These are phyloP conservation scores for Aureobasidium mangrovei DNA, from an alignment of 2,329 filamentous ascomycete species.

Conservation along the genomic window DNA sequence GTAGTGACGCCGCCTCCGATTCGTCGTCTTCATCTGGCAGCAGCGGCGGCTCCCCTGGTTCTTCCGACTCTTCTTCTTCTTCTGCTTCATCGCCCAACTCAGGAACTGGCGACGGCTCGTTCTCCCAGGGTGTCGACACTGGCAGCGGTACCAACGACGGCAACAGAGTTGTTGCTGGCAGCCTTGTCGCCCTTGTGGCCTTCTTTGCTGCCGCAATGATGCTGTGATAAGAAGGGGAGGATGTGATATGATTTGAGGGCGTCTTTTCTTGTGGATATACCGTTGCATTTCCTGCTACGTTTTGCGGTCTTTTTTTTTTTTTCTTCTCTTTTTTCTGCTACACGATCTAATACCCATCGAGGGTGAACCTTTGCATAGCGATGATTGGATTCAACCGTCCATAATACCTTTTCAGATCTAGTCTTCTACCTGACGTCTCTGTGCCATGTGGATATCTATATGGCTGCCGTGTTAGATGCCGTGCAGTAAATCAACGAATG, in stretches of 20 bases:
- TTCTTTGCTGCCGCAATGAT: constrained; percentile 31
- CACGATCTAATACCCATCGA: neutral
- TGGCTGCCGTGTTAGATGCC: too few relatives aligned
- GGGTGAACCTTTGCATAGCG: neutral
- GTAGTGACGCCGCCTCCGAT: constrained; percentile 17
- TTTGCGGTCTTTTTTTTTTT: neutral
- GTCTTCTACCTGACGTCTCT: neutral
- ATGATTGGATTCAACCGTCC: neutral
- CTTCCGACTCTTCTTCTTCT: constrained; percentile 18
- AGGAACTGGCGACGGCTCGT: constrained; percentile 17
- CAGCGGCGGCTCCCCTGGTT: constrained; percentile 17
- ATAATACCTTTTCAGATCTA: neutral
- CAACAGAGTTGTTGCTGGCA: constrained; percentile 27
- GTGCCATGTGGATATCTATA: neutral
- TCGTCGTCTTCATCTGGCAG: constrained; percentile 12
- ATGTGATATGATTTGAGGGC: neutral
- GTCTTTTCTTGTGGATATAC: constrained; percentile 12
- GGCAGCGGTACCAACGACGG: constrained; percentile 21
- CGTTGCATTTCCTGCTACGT: neutral
- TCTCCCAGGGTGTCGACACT: constrained; percentile 24
- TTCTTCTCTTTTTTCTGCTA: neutral
- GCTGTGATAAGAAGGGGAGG: constrained; percentile 18
- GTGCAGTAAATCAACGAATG: too few relatives aligned
- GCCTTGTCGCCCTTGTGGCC: constrained; percentile 29
- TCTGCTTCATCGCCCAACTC: constrained; percentile 19